Evolutionary conservation across 257 asterid species (phyloP).

Genomic region (Salvia rosmarinus): DNA sequence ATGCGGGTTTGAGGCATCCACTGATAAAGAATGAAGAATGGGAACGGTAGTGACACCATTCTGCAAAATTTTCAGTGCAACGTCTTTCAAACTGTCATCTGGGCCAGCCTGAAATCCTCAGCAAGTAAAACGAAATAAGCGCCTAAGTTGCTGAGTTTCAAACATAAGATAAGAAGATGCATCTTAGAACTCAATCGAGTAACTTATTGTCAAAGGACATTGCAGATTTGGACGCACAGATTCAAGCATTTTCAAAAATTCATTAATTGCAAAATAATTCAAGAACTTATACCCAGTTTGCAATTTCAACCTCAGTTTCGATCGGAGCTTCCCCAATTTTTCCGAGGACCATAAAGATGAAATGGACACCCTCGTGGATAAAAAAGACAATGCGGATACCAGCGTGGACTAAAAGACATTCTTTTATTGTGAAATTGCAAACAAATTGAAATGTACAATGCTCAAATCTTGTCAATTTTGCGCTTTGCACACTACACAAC

Average conservation of each 20-base stretch:
- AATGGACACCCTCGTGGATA: too few species aligned
- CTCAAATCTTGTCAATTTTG: too few species aligned
- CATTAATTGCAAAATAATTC: too few species aligned
- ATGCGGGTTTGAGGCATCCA: constrained; percentile 72
- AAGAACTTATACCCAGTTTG: too few species aligned
- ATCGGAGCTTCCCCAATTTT: too few species aligned
- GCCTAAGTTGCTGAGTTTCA: constrained; percentile 16
- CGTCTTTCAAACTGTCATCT: constrained; percentile 79
- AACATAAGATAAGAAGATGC: constrained; percentile 26
- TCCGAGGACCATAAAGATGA: too few species aligned
- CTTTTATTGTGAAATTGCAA: too few species aligned
- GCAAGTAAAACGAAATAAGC: constrained; percentile 29
- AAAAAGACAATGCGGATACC: too few species aligned
- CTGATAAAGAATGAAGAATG: constrained; percentile 65
- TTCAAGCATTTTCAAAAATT: constrained; percentile 6
- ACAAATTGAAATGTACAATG: too few species aligned
- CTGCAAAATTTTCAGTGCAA: constrained; percentile 77
- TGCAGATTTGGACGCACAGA: constrained; percentile 1
- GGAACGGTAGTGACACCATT: constrained; percentile 79
- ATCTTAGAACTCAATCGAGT: background rate
- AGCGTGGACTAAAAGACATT: too few species aligned
- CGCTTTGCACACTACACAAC: too few species aligned
- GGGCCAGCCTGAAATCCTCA: constrained; percentile 80
- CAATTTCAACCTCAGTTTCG: too few species aligned
- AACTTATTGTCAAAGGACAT: background rate